These are phyloP conservation scores for Cryphonectria radicalis DNA, from an alignment of 2,329 filamentous ascomycete species.

Conservation along the genomic window DNA sequence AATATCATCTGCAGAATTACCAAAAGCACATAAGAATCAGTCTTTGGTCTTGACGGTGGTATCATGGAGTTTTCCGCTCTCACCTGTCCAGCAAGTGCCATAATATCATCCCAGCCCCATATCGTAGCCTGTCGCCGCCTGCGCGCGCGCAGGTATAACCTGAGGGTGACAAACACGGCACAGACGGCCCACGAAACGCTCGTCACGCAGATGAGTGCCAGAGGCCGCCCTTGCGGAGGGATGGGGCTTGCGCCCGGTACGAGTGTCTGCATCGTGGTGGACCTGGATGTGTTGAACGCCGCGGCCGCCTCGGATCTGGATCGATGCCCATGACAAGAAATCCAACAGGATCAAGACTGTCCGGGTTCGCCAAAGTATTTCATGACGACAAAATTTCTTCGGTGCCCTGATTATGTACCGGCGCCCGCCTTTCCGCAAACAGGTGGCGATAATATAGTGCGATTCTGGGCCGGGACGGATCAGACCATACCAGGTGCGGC, in stretches of 20 bases:
- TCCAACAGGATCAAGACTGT: neutral
- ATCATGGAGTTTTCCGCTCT: neutral
- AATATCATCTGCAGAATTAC: neutral
- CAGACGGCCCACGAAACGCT: neutral
- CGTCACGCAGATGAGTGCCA: neutral
- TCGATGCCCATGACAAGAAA: neutral
- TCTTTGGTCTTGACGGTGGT: neutral
- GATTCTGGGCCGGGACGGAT: neutral
- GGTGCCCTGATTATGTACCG: neutral
- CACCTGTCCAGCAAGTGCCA: neutral
- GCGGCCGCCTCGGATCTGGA: neutral
- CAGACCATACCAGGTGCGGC: neutral
- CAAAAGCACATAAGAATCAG: neutral
- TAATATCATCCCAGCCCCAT: neutral
- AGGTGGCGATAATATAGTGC: neutral
- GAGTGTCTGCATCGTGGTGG: neutral
- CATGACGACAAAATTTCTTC: neutral
- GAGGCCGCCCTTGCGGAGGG: neutral
- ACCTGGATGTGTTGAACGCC: neutral
- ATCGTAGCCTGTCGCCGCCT: neutral
- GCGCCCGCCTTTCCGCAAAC: neutral
- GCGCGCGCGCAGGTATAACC: neutral
- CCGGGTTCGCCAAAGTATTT: neutral
- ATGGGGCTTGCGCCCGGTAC: neutral
- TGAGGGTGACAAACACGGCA: neutral